Evolutionary conservation across 768 basidiomycete genomes (phyloP).

Genomic region (Porpolomopsis calyptriformis): DNA sequence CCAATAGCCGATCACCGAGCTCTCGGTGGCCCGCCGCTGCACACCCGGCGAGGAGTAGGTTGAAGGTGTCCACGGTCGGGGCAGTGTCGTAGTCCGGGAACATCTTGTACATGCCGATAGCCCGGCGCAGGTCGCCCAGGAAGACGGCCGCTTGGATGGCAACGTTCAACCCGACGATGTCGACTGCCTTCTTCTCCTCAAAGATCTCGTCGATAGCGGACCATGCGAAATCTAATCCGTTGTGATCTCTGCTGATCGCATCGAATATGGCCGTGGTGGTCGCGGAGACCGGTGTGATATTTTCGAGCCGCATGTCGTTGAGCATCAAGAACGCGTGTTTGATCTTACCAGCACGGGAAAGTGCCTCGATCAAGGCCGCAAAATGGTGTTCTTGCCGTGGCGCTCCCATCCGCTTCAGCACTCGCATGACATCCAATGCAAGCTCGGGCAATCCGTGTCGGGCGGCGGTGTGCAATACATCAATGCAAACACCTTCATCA

Average conservation of each 20-base stretch:
- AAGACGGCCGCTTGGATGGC: conserved; percentile 53
- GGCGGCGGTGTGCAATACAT: conserved; percentile 63
- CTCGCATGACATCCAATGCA: conserved; percentile 52
- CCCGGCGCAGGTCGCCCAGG: conserved; percentile 62
- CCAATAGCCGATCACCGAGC: conserved; percentile 56
- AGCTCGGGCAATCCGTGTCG: conserved; percentile 63
- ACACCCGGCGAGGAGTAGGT: conserved; percentile 58
- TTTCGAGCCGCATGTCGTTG: conserved; percentile 43
- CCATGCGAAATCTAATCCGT: conserved; percentile 57
- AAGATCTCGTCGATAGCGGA: conserved; percentile 50
- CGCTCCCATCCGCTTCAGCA: conserved; percentile 39
- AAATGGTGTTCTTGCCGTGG: conserved; percentile 63
- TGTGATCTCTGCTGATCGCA: conserved; percentile 34
- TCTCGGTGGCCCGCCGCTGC: conserved; percentile 45
- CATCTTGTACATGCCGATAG: conserved; percentile 65
- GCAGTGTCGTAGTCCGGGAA: conserved; percentile 41
- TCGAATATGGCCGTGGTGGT: conserved; percentile 48
- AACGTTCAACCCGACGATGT: conserved; percentile 52
- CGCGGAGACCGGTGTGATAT: conserved; percentile 36
- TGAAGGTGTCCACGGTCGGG: conserved; percentile 58
- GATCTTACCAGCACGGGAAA: conserved; percentile 44
- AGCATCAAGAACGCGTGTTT: conserved; percentile 55
- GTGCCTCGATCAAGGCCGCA: conserved; percentile 66
- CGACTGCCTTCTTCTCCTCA: conserved; percentile 39
- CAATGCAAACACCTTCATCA: conserved; percentile 64